phyloP scores from a whole-genome alignment of 2,329 filamentous ascomycete species.

The Fusarium austroafricanum region DNA sequence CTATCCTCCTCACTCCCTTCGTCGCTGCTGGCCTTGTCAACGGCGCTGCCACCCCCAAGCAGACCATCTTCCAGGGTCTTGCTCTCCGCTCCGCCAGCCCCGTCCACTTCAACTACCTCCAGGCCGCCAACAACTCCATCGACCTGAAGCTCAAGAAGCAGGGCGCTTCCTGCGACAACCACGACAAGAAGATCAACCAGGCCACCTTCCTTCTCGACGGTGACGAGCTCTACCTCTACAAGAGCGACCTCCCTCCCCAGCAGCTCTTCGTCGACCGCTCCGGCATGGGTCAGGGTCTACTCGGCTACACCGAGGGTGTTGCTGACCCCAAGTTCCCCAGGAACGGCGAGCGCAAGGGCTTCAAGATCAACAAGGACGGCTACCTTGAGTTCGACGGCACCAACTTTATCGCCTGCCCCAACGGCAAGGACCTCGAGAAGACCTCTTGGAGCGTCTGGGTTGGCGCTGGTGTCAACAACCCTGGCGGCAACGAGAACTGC shows the following conservation, averaged over 20 bases:
- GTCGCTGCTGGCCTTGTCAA: constrained; percentile 45
- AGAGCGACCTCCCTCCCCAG: constrained; percentile 54
- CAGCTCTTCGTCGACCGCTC: constrained; percentile 66
- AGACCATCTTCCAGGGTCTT: constrained; percentile 60
- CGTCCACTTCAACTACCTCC: constrained; percentile 60
- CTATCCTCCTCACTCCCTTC: constrained; percentile 42
- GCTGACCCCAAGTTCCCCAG: constrained; percentile 43
- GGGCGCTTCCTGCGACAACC: constrained; percentile 61
- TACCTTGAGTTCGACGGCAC: constrained; percentile 60
- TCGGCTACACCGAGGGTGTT: constrained; percentile 64
- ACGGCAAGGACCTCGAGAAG: constrained; percentile 45
- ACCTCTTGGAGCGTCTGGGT: constrained; percentile 57
- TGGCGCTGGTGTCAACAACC: constrained; percentile 47
- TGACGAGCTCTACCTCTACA: constrained; percentile 61
- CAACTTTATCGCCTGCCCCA: constrained; percentile 65
- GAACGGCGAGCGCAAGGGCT: constrained; percentile 61
- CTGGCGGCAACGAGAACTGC: constrained; percentile 54
- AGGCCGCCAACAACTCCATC: constrained; percentile 58
- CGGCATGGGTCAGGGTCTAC: constrained; percentile 67
- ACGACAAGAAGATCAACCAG: constrained; percentile 48
- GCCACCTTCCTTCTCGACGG: constrained; percentile 64
- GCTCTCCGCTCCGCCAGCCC: constrained; percentile 61
- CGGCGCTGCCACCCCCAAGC: constrained; percentile 46
- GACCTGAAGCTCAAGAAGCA: constrained; percentile 58
- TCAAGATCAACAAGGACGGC: constrained; percentile 56